Evolutionary conservation across 345 rosid genomes (phyloP).

Genomic region (Acer campestre): DNA sequence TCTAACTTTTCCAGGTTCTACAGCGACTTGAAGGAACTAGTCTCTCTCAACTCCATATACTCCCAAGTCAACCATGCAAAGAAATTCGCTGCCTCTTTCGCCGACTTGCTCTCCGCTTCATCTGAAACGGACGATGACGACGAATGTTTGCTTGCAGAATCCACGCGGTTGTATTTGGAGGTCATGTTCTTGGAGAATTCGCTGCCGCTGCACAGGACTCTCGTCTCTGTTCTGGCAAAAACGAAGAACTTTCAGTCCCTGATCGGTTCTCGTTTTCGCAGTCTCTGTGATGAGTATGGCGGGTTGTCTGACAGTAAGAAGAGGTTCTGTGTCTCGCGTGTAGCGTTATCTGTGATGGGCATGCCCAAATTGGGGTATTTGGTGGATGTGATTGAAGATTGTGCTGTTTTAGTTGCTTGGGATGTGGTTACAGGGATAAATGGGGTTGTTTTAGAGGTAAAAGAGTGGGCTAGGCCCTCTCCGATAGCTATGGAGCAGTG

Average conservation of each 20-base stretch:
- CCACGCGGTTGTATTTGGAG: constrained; percentile 62
- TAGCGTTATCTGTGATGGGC: constrained; percentile 79
- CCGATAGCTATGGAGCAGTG: constrained; percentile 94
- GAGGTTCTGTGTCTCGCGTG: constrained; percentile 79
- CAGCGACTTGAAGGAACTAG: constrained; percentile 46
- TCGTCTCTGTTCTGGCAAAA: constrained; percentile 73
- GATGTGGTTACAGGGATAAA: constrained; percentile 75
- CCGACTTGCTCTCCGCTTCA: background rate
- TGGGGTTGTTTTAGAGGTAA: constrained; percentile 56
- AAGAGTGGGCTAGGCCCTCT: constrained; percentile 75
- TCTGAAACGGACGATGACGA: background rate
- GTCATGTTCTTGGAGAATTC: constrained; percentile 84
- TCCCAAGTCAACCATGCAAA: constrained; percentile 73
- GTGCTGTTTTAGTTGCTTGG: constrained; percentile 68
- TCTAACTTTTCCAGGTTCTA: constrained; percentile 41
- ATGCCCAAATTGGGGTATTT: constrained; percentile 86
- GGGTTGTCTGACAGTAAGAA: constrained; percentile 39
- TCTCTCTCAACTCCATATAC: constrained; percentile 73
- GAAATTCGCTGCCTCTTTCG: constrained; percentile 63
- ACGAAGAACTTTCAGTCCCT: constrained; percentile 44
- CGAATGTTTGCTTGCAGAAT: constrained; percentile 34
- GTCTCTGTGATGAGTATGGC: constrained; percentile 67
- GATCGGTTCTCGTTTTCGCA: constrained; percentile 55
- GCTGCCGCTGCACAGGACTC: constrained; percentile 70
- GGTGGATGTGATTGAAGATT: constrained; percentile 70